Conservation (phyloP, 1,284 basidiomycete species). For the Apiotrichum gracile region DNA sequence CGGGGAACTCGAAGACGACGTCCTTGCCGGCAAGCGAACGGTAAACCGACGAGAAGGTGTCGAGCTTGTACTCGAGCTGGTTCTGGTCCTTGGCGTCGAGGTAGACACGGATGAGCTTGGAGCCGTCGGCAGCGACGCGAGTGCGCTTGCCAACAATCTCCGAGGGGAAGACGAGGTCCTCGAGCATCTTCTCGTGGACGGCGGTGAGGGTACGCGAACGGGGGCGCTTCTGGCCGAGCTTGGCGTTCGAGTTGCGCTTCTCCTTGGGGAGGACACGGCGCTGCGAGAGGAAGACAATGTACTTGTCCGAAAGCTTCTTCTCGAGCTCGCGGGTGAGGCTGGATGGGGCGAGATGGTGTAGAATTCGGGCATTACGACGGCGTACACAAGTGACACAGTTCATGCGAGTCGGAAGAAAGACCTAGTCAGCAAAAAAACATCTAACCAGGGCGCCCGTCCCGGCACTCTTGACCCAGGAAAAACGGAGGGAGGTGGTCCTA, state of each 20-base stretch:
- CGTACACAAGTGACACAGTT: conserved; percentile 6
- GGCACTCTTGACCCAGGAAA: conserved; percentile 12
- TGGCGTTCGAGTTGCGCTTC: conserved; percentile 81
- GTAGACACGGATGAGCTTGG: conserved; percentile 93
- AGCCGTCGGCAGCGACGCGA: conserved; percentile 81
- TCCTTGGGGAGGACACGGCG: conserved; percentile 98
- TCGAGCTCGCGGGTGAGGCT: conserved; percentile 95
- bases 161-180: conserved; percentile 97
- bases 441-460: conserved; percentile 9
- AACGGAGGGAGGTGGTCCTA: conserved; percentile 45
- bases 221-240: conserved; percentile 81
- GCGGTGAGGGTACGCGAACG: conserved; percentile 93
- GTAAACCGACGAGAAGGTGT: conserved; percentile 50
- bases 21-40: conserved; percentile 47
- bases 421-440: conserved; percentile 2
- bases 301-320: conserved; percentile 97
- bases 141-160: conserved; percentile 99
- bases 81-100: conserved; percentile 98
- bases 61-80: conserved; percentile 94
- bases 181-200: conserved; percentile 96
- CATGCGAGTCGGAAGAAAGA: too few relatives aligned
- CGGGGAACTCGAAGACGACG: conserved; percentile 48
- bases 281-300: conserved; percentile 98
- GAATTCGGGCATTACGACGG: conserved; percentile 18
- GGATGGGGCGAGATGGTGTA: conserved; percentile 13